Conservation (phyloP, 805 yeast species). For the Komagataella populi region DNA sequence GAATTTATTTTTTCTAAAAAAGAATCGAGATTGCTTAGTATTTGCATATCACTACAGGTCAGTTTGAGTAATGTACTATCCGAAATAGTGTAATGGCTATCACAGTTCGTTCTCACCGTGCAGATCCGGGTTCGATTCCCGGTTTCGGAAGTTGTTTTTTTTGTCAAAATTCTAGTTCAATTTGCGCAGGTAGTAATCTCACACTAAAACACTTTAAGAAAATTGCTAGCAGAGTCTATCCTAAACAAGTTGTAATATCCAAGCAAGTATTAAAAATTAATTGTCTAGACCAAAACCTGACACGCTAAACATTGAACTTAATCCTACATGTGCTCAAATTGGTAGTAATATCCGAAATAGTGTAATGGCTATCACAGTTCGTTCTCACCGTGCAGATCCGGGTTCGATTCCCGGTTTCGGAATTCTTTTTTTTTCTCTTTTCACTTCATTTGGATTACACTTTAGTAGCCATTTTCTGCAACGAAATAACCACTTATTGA, state of each 20-base stretch:
- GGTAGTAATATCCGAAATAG: neutral
- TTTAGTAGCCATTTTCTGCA: neutral
- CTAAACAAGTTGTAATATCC: too few relatives aligned
- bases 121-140: constrained; percentile 1
- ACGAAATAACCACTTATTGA: neutral
- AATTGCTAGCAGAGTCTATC: too few relatives aligned
- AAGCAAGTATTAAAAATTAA: too few relatives aligned
- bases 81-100: constrained; percentile 1
- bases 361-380: constrained; percentile 1
- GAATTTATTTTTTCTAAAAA: constrained; percentile 1
- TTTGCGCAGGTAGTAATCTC: neutral
- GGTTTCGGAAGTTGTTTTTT: constrained; percentile 1
- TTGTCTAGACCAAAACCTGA: too few relatives aligned
- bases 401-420: constrained; percentile 2
- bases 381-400: constrained; percentile 1
- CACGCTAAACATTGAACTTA: too few relatives aligned
- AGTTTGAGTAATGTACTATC: neutral
- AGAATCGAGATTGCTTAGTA: too few relatives aligned
- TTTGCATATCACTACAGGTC: too few relatives aligned
- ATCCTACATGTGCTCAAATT: too few relatives aligned
- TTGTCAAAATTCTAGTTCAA: neutral
- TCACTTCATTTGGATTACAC: neutral
- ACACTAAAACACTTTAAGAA: too few relatives aligned
- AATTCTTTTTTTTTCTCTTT: neutral
- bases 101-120: constrained; percentile 1